A percentile compares a stretch with the other conserved stretches of the same genome.
Evolutionary conservation across 192 early-diverging fungal genomes (phyloP).

Genomic region (Funneliformis mosseae): DNA sequence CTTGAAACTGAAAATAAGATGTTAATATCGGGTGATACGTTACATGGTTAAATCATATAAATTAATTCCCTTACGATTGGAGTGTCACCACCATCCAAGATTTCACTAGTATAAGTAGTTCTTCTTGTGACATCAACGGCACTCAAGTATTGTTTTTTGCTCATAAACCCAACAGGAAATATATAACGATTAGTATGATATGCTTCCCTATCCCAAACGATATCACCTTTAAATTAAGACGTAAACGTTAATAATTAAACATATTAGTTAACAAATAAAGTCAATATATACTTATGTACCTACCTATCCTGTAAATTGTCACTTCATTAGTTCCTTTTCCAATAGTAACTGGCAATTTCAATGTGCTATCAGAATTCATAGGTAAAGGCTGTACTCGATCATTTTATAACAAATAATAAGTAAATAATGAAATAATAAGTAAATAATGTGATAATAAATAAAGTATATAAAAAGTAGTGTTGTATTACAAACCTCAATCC

Average conservation of each 20-base stretch:
- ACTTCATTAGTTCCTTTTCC: slow-evolving; percentile 65
- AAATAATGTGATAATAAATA: not conserved
- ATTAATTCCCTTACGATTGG: slow-evolving; percentile 46
- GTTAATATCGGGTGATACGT: not conserved
- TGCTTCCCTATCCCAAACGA: slow-evolving; percentile 60
- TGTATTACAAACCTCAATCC: slow-evolving; percentile 28
- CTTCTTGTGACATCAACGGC: slow-evolving; percentile 52
- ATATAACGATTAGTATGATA: slow-evolving; percentile 74
- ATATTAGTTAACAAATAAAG: not conserved
- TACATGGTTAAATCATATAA: not conserved
- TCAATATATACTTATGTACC: not conserved
- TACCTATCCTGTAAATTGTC: slow-evolving; percentile 60
- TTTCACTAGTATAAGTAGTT: slow-evolving; percentile 66
- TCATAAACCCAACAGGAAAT: slow-evolving; percentile 68
- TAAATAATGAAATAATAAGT: not conserved
- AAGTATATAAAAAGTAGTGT: no score
- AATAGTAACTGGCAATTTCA: slow-evolving; percentile 60
- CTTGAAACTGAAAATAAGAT: slow-evolving; percentile 57
- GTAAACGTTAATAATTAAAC: not conserved
- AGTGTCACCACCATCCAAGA: slow-evolving; percentile 65
- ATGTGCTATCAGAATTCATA: slow-evolving; percentile 51
- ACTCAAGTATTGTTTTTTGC: slow-evolving; percentile 63
- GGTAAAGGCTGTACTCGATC: slow-evolving; percentile 41
- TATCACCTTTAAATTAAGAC: slow-evolving; percentile 36
- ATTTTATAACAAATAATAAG: not conserved